phyloP scores from a whole-genome alignment of 78 protist genomes.

The Paratrimastix pyriformis region DNA sequence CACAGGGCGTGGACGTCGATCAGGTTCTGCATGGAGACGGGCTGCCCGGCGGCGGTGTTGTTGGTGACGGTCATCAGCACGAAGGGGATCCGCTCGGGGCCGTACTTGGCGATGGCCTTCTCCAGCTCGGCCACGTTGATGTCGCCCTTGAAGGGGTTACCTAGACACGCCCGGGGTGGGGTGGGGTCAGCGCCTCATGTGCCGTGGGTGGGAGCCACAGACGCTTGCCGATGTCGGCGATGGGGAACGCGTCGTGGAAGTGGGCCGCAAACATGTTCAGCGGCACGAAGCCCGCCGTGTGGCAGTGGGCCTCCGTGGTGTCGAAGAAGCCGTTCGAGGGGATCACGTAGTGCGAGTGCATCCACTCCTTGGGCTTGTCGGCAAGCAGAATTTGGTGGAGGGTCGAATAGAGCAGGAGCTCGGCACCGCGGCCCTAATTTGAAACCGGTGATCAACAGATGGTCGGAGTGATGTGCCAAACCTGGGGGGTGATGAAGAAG shows the following conservation, averaged over 20 bases:
- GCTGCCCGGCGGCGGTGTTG: constrained; percentile 18
- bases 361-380: not conserved
- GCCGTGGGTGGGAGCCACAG: too few species aligned
- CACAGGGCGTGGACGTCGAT: not conserved
- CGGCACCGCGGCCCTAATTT: constrained; percentile 15
- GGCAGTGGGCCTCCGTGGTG: constrained; percentile 16
- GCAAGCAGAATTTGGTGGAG: not conserved
- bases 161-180: too few species aligned
- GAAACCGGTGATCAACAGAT: not conserved
- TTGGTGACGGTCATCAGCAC: constrained; percentile 20
- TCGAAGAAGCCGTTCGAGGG: constrained; percentile 28
- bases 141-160: constrained; percentile 20
- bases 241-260: constrained; percentile 2
- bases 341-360: not conserved
- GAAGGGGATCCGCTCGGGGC: not conserved
- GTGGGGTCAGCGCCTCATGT: too few species aligned
- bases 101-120: not conserved
- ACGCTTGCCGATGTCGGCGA: constrained; percentile 2
- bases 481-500: not conserved
- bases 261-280: constrained; percentile 10
- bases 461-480: not conserved
- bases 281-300: not conserved
- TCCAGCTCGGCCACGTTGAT: not conserved
- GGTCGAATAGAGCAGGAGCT: constrained; percentile 3
- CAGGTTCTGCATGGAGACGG: constrained; percentile 19